Percentiles rank a stretch among this genome's conserved stretches.
phyloP scores from a whole-genome alignment of 768 basidiomycete species.

The Leccinellum luteum region DNA sequence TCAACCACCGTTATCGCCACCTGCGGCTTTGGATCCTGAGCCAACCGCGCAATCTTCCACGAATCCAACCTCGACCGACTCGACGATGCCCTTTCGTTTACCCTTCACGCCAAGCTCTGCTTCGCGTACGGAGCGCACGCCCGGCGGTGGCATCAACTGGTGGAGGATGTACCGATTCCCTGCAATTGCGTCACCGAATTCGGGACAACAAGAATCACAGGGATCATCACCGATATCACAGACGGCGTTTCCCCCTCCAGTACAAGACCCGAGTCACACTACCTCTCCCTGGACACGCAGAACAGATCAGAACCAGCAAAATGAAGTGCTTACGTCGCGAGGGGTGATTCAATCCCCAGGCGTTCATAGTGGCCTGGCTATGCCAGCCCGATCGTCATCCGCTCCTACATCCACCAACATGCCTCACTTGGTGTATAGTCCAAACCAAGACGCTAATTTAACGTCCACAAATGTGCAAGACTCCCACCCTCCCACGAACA shows the following conservation, averaged over 20 bases:
- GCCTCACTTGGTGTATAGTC: conserved; percentile 14
- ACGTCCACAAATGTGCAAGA: conserved; percentile 12
- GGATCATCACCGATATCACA: conserved; percentile 27
- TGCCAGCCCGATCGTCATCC: conserved; percentile 5
- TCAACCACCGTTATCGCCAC: conserved; percentile 5
- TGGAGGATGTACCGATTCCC: conserved; percentile 85
- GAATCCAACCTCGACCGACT: conserved; percentile 11
- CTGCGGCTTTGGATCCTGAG: conserved; percentile 1
- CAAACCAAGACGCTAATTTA: conserved; percentile 7
- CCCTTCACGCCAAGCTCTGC: conserved; percentile 30
- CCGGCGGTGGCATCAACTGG: conserved; percentile 62
- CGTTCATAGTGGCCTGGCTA: conserved; percentile 18
- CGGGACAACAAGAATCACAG: conserved; percentile 14
- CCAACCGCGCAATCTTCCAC: conserved; percentile 1
- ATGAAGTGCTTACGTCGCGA: conserved; percentile 18
- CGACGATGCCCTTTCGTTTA: conserved; percentile 31
- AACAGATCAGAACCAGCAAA: conserved; percentile 17
- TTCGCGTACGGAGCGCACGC: conserved; percentile 37
- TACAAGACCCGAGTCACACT: conserved; percentile 22
- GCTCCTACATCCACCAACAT: conserved; percentile 16
- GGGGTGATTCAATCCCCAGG: conserved; percentile 11
- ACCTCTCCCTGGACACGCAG: conserved; percentile 16
- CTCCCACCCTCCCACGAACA: conserved; percentile 14
- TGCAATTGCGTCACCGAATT: conserved; percentile 48
- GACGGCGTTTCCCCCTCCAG: conserved; percentile 14